Conservation (phyloP, 306 rosid species). For the Castanea sativa region DNA sequence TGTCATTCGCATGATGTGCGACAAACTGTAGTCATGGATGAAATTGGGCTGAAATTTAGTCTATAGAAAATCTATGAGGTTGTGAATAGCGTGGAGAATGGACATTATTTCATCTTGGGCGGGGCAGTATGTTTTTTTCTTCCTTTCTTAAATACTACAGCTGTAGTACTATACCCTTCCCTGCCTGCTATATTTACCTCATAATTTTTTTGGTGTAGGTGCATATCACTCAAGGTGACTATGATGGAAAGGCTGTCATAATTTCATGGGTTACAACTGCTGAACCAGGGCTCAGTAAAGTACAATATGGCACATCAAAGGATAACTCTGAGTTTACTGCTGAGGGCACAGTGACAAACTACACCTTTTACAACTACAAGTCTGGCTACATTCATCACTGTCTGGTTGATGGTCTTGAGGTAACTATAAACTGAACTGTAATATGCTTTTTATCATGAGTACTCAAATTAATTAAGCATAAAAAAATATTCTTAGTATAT, state of each 20-base stretch:
- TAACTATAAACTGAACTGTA: constrained; percentile 18
- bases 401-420: constrained; percentile 76
- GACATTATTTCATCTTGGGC: too few species aligned
- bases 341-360: constrained; percentile 58
- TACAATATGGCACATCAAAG: constrained; percentile 61
- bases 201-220: constrained; percentile 42
- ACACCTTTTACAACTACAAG: constrained; percentile 70
- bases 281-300: constrained; percentile 58
- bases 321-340: constrained; percentile 45
- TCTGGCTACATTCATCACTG: constrained; percentile 96
- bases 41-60: neutral
- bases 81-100: too few species aligned
- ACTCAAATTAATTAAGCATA: neutral
- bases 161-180: neutral
- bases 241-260: constrained; percentile 86
- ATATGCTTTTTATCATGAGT: neutral
- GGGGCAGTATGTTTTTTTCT: neutral
- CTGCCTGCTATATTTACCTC: neutral
- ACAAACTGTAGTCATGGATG: neutral
- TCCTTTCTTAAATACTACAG: neutral
- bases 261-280: constrained; percentile 86
- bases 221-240: constrained; percentile 98
- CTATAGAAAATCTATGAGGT: neutral
- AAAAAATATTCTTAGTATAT: neutral
- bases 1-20: neutral